Evolutionary conservation across 2,329 filamentous ascomycete genomes (phyloP).

Genomic region (Fusarium subtropicale): DNA sequence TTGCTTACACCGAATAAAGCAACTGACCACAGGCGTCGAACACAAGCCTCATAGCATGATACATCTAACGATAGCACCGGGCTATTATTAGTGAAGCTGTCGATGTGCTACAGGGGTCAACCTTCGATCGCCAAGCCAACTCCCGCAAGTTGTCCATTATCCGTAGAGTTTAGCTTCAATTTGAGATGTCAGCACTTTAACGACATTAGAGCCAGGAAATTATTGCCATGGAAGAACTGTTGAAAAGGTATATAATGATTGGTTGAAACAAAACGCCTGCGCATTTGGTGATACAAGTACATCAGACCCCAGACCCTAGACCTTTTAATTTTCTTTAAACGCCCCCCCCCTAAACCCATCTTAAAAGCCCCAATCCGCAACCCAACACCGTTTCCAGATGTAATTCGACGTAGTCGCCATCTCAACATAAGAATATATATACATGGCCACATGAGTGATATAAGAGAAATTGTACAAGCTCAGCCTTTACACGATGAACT

Average conservation of each 20-base stretch:
- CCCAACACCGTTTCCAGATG: conserved; percentile 34
- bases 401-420: conserved; percentile 24
- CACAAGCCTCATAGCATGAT: background rate
- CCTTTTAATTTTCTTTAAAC: conserved; percentile 16
- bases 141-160: conserved; percentile 10
- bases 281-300: conserved; percentile 5
- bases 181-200: background rate
- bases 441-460: conserved; percentile 7
- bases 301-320: background rate
- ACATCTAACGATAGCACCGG: background rate
- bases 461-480: conserved; percentile 29
- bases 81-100: conserved; percentile 7
- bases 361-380: conserved; percentile 1
- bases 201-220: background rate
- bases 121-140: conserved; percentile 35
- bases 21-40: background rate
- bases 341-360: conserved; percentile 17
- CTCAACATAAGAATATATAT: conserved; percentile 12
- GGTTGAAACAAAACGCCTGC: background rate
- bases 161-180: conserved; percentile 5
- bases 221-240: background rate
- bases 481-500: background rate
- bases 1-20: background rate
- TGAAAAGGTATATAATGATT: conserved; percentile 5
- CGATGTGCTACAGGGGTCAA: conserved; percentile 35